Base-by-base conservation (phyloP, 176 grass and related monocot species). In the Chrysopogon serrulatus region DNA sequence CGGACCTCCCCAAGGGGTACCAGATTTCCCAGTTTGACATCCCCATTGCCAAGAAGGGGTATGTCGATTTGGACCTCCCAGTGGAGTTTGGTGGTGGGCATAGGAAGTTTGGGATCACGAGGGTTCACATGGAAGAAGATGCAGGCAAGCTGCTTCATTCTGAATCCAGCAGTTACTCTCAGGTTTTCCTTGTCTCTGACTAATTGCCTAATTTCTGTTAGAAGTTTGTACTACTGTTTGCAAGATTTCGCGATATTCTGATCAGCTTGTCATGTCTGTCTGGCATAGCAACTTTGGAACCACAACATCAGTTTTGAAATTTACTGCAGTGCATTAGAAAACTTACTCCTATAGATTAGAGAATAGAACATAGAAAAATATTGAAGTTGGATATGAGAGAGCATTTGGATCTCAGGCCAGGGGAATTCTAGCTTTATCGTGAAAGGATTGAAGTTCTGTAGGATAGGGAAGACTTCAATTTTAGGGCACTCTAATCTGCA, bases 121-220 rank as follows among this genome's bases (percentile, higher is more conserved):
- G 96, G 87, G 90, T 98, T 78, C 96, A 95, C 81, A 95, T 98
- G 93, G 93, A 98, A 88, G 93, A 98, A 92, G 96, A 98, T 90
- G 93, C 96, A 26, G 96, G 96, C 67, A 98, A 98, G 47, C 85
- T 98, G 43, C 89, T 91, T 87, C 96, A 98, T 24, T 95, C 93
- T 77, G 96, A 95, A 54, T 83, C 83, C 0, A 89, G 83, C 65
- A 92, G 83, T 78, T 98, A 80, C 78, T 95, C 96, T 4, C 96
- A 98, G 96, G 96, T 98, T 82, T 18, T 28, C 73, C 64, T 77
- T 65, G 36, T 65, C 59, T 78, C 44, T 81, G 26, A 59, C 8
- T 60, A 4, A 27, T 27, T 60, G 56, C n/a, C 8, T 78, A 8
- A 53, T 54, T 72, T 88, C 24, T 21, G 35, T 51, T 56, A 5